Conservation (phyloP, 345 rosid genomes). For the Bruguiera gymnorhiza region DNA sequence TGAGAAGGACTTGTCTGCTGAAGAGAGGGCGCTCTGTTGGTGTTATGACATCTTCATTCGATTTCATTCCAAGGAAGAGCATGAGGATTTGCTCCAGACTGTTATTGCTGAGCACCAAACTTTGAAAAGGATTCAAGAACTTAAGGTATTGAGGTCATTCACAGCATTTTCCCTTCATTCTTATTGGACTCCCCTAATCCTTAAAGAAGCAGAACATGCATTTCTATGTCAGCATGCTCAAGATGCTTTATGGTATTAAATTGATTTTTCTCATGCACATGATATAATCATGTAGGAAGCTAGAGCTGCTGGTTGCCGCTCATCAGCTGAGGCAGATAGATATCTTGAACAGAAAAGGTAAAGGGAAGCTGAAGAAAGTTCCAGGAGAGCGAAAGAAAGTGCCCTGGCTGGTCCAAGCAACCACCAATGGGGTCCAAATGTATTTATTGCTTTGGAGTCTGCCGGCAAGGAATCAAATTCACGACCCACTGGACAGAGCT, state of each 20-base stretch:
- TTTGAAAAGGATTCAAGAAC: constrained; percentile 66
- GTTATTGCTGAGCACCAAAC: constrained; percentile 71
- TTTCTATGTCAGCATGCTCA: not conserved
- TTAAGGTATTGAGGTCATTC: constrained; percentile 48
- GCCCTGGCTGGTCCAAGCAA: constrained; percentile 46
- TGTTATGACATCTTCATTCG: constrained; percentile 87
- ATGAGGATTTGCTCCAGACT: constrained; percentile 71
- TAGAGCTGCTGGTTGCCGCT: constrained; percentile 80
- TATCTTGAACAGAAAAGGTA: constrained; percentile 59
- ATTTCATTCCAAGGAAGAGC: constrained; percentile 90
- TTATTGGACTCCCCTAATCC: not conserved
- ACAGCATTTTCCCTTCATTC: not conserved
- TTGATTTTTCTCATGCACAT: constrained; percentile 14
- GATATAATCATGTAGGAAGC: constrained; percentile 62
- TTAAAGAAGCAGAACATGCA: not conserved
- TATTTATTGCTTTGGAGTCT: constrained; percentile 41
- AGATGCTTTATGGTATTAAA: not conserved
- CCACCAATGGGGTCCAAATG: constrained; percentile 37
- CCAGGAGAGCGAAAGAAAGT: constrained; percentile 64
- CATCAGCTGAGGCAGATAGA: constrained; percentile 77
- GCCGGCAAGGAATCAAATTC: constrained; percentile 35
- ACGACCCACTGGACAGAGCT: constrained; percentile 51
- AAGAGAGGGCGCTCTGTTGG: constrained; percentile 67
- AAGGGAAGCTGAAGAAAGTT: constrained; percentile 75
- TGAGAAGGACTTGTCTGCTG: constrained; percentile 76